Base-by-base conservation (phyloP, 805 yeast genomes). In the Blastobotrys mokoenaii region DNA sequence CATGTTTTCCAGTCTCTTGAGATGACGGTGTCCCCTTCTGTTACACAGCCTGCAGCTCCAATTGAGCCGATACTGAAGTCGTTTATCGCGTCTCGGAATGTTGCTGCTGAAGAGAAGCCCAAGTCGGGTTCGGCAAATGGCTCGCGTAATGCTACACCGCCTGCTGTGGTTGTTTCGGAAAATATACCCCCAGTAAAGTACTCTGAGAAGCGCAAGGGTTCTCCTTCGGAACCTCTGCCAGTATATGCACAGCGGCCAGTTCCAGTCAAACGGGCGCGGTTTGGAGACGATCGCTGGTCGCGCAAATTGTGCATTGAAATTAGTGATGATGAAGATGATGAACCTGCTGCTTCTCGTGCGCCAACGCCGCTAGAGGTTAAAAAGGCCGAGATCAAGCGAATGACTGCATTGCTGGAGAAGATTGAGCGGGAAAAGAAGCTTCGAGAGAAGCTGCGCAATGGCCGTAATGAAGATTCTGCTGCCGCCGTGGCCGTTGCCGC, bases 231-330 rank as follows among this genome's bases (percentile, higher is more conserved):
- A 31, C 10, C n/a, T 14, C 34, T 14, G 4, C 14, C n/a, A n/a
- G n/a, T n/a, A 5, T 14, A 9, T 15, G 16, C 10, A n/a, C 20
- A 5, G 6, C 6, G 20, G 16, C 38, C 14, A 4, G 5, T 20
- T 7, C 3, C 18, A 15, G 38, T 11, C 22, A 34, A 34, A 17
- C 18, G 38, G 20, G 10, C 32, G n/a, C 22, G 29, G 41, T 56
- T 56, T 43, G 60, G 60, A 11, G 33, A 44, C 29, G 50, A 55
- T 40, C 41, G 59, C 15, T 55, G 58, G 58, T 51, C 57, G 3
- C 44, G 46, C 15, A 33, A 41, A 2, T 22, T 56, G 25, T 37
- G 16, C 8, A 25, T 55, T 22, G 55, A 51, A 8, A 10, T 56
- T 18, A 50, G 54, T 33, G 58, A 54, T 20, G 54, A 47, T 10